These are phyloP conservation scores for Nemania bipapillata DNA, from an alignment of 2,329 filamentous ascomycete species.

Conservation along the genomic window DNA sequence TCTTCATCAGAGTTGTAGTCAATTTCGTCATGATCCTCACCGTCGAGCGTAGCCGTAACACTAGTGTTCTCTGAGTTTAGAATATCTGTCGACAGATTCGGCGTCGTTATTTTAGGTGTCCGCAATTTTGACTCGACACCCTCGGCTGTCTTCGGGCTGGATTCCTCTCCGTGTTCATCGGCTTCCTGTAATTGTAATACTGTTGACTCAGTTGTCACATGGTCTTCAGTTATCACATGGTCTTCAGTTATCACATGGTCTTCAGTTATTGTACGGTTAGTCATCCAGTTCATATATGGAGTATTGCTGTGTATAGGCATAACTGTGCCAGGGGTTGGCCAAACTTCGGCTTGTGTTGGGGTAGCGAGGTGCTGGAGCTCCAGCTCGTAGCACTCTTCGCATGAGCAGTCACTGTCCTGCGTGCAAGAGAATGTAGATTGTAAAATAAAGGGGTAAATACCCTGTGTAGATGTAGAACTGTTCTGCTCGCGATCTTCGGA, in stretches of 20 bases:
- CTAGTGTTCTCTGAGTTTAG: constrained; percentile 53
- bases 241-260: constrained; percentile 38
- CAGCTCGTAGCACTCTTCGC: constrained; percentile 36
- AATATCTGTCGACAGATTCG: constrained; percentile 45
- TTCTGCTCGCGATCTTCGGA: constrained; percentile 44
- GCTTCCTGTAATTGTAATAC: constrained; percentile 25
- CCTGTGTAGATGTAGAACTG: constrained; percentile 44
- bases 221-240: constrained; percentile 45
- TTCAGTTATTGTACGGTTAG: constrained; percentile 42
- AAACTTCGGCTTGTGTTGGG: constrained; percentile 20
- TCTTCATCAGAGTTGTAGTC: constrained; percentile 53
- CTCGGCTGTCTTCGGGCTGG: constrained; percentile 10
- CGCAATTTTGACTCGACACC: constrained; percentile 29
- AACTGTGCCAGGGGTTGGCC: constrained; percentile 17
- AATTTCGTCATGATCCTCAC: constrained; percentile 52
- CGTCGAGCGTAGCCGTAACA: constrained; percentile 51
- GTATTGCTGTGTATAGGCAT: constrained; percentile 23
- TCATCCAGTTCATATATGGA: constrained; percentile 24
- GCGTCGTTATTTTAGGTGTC: constrained; percentile 23
- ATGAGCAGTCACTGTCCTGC: constrained; percentile 24
- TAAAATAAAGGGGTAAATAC: constrained; percentile 43
- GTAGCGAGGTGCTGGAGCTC: constrained; percentile 31
- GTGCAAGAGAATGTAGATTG: constrained; percentile 15
- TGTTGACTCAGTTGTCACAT: constrained; percentile 33
- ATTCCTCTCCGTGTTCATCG: constrained; percentile 20